Base-by-base conservation (phyloP, 169 alveolate genomes). In the Cystoisospora suis region DNA sequence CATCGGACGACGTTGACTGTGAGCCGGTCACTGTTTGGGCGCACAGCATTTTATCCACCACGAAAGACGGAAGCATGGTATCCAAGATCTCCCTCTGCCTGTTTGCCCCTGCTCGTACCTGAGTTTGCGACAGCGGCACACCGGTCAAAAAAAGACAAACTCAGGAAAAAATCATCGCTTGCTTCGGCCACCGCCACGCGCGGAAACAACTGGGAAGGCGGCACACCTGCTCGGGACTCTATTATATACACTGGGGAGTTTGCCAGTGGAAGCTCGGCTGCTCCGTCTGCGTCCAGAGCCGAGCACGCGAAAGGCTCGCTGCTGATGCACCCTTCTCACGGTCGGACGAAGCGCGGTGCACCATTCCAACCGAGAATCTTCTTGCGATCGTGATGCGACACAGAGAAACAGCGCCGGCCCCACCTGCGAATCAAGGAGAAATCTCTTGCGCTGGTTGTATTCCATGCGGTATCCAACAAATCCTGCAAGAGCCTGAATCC, bases 1-100 rank as follows among this genome's bases (percentile, higher is more conserved):
- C n/a, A n/a, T n/a, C n/a, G n/a, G n/a, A n/a, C n/a, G n/a, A n/a
- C n/a, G n/a, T n/a, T n/a, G n/a, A n/a, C n/a, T n/a, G n/a, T n/a
- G n/a, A n/a, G n/a, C n/a, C n/a, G n/a, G n/a, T n/a, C n/a, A 23
- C 65, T 53, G 65, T 53, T 53, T 53, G 65, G 65, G 12, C 29
- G 65, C 12, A 53, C 46, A 86, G 90, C 65, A 87, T 91, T 75
- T 95, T 94, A 53, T 95, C 97, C 45, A 96, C 98, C 45, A 97
- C 97, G 86, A 95, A 96, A 46, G 95, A 90, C 0, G 98, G 98
- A 49, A 97, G 96, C 98, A 96, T 96, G 38, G 97, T 95, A 86
- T 96, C 95, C 38, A 97, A 94, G 59, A 97, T 96, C 91, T 96
- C 98, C 87, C 97, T 93, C 89, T 96, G 98, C 95, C 95, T 91